Percentiles rank a stretch among this genome's conserved stretches.
These are phyloP conservation scores for Seiridium cupressi DNA, from an alignment of 2,329 filamentous ascomycete genomes.

Conservation along the genomic window DNA sequence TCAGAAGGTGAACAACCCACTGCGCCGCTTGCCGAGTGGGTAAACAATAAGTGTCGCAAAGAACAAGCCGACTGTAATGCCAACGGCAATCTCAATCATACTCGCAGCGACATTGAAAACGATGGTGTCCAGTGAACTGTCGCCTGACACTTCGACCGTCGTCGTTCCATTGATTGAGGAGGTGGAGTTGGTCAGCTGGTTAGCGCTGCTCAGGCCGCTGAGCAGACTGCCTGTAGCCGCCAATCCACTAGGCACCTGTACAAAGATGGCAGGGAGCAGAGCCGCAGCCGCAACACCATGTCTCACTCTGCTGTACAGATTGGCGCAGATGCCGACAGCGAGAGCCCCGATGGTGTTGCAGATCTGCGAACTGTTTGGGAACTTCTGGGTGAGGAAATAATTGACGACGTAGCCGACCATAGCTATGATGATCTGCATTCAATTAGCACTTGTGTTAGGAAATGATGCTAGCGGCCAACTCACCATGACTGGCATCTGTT, in stretches of 20 bases:
- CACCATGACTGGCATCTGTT: conserved; percentile 72
- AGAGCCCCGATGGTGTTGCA: conserved; percentile 76
- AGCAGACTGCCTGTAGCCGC: conserved; percentile 45
- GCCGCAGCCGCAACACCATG: conserved; percentile 50
- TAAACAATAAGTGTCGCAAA: conserved; percentile 55
- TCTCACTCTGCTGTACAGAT: conserved; percentile 65
- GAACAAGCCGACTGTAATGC: conserved; percentile 60
- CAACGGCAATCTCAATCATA: conserved; percentile 61
- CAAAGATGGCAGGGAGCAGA: conserved; percentile 46
- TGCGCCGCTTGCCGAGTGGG: conserved; percentile 56
- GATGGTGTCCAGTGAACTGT: not conserved
- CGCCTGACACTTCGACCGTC: not conserved
- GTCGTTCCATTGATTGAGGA: conserved; percentile 1
- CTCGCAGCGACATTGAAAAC: conserved; percentile 53
- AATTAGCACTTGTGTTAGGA: not conserved
- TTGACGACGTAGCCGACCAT: conserved; percentile 75
- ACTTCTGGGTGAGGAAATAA: conserved; percentile 66
- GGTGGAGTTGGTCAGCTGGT: conserved; percentile 38
- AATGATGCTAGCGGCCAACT: not conserved
- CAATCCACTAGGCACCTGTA: conserved; percentile 46
- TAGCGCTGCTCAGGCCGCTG: conserved; percentile 43
- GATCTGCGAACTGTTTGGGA: conserved; percentile 70
- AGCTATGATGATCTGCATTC: conserved; percentile 55
- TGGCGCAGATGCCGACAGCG: conserved; percentile 73
- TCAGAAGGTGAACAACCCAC: conserved; percentile 41